A percentile compares a stretch with the other conserved stretches of the same genome.
Evolutionary conservation across 805 yeast genomes (phyloP).

Genomic region (Lachancea lanzarotensis): DNA sequence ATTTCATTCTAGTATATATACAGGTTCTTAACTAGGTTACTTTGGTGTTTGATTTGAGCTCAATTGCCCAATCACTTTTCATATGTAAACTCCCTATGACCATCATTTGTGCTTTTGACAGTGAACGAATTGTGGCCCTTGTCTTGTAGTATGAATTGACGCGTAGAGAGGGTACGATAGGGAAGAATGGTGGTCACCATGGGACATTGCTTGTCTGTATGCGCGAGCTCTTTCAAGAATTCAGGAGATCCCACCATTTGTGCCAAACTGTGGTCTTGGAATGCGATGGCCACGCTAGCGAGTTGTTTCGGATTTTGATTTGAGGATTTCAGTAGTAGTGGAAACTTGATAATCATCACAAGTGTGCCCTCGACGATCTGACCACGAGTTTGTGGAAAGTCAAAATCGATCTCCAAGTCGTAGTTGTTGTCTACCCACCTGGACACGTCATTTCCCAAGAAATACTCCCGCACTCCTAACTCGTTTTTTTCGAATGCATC

Average conservation of each 20-base stretch:
- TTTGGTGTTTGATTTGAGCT: no score
- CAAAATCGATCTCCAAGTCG: constrained; percentile 13
- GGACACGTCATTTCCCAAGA: constrained; percentile 14
- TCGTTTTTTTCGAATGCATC: constrained; percentile 23
- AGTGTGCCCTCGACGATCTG: constrained; percentile 10
- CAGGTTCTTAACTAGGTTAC: no score
- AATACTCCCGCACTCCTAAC: constrained; percentile 17
- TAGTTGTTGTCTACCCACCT: constrained; percentile 14
- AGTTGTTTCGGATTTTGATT: constrained; percentile 10
- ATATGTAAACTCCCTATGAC: constrained; percentile 23
- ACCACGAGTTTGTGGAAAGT: constrained; percentile 8
- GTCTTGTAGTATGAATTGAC: constrained; percentile 17
- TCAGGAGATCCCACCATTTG: constrained; percentile 1
- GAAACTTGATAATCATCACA: constrained; percentile 15
- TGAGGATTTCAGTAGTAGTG: constrained; percentile 12
- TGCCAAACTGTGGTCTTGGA: constrained; percentile 9
- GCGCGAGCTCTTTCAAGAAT: constrained; percentile 1
- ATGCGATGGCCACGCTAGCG: constrained; percentile 16
- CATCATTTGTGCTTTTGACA: constrained; percentile 13
- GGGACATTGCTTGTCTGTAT: constrained; percentile 9
- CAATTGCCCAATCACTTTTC: neutral
- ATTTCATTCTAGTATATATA: no score
- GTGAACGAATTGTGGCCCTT: constrained; percentile 17
- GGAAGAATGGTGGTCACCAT: constrained; percentile 19
- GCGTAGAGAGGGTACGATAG: constrained; percentile 10